Evolutionary conservation across 495 filamentous ascomycete species (phyloP), one percentile per base, ranked within the genome.

Genomic region (Annulohypoxylon bovei): DNA sequence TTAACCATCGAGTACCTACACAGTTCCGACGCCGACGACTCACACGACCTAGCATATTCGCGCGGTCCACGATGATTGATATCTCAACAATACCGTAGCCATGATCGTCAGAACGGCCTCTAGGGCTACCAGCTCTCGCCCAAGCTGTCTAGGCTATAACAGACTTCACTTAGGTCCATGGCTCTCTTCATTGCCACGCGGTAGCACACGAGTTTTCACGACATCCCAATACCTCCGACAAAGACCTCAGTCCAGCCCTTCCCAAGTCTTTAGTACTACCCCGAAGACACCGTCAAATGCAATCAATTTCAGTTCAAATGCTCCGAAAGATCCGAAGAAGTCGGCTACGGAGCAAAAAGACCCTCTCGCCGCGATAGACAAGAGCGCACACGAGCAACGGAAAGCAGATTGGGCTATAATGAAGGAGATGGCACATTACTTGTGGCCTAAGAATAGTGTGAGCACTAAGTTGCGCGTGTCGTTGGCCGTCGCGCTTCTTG

Each of bases 381-480:
- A 88, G 78, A 82, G 72, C 18, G 91, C 86, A 8, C 92, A 93
- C 72, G 94, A 97, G 78, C 95, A 98, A 81, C 87, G 95, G 49
- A 96, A 93, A 79, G 96, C 94, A 5, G 95, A 99, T 68, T 98
- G 96, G 95, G 93, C 93, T 6, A 99, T 99, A 49, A 95, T 99
- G 83, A 96, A 93, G 80, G 93, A 98, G 78, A 98, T 99, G 94
- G 88, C 91, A 44, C 89, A 87, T 60, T 99, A 99, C 78, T 80
- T 99, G n/a, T 99, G 95, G 95, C 95, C 95, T 28, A 97, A 95
- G 87, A 70, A 74, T 40, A 93, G 91, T 72, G 81, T 91, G 73
- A 90, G 90, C 22, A 94, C 94, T 6, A 93, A 94, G 78, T 80
- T 91, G 60, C 89, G 95, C 69, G 95, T 99, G 33, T 88, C 91